Base-by-base conservation (phyloP, 495 filamentous ascomycete species). In the Hypoxylon fuscum region DNA sequence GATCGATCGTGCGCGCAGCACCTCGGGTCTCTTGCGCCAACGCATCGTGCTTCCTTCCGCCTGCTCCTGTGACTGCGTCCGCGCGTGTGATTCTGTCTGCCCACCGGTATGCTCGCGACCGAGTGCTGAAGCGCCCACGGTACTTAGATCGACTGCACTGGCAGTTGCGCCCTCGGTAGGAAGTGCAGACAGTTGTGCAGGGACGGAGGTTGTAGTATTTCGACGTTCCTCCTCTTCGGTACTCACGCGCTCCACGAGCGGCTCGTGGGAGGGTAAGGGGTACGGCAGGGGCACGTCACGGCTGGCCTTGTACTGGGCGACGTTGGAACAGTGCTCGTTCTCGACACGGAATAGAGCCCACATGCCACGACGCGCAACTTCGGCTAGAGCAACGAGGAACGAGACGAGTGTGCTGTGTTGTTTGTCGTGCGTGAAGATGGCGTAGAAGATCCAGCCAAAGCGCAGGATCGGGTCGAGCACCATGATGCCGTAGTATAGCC, bases 391-490 rank as follows among this genome's bases (percentile, higher is more conserved):
- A 25, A 97, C 80, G 5, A 89, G 42, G 73, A 97, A 97, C 21
- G 87, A 89, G 20, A 91, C 80, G 6, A 91, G 57, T 12, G 90
- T 88, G 7, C 86, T 90, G 71, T 97, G 92, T 70, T 96, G 93
- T 14, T 87, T 75, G 54, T 96, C 83, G 47, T 84, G 72, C 6
- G 85, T 82, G 72, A 88, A 96, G 48, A 97, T 91, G 68, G 90
- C 87, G 75, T 96, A 98, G 71, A 93, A 91, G 46, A 98, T 89
- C 95, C 95, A 98, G 65, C 90, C 90, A 74, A 96, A 97, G 15
- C 95, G 89, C 1, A 98, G 77, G n/a, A 96, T 81, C 0, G 93
- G 89, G 71, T 98, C 92, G 23, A 95, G 20, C 1, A 89, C 66
- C 85, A 97, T 96, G 49, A 93, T 88, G 7, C 72, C 71, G 68